Evolutionary conservation across 2,329 filamentous ascomycete species (phyloP).

Genomic region (Aspergillus spinulosporus): DNA sequence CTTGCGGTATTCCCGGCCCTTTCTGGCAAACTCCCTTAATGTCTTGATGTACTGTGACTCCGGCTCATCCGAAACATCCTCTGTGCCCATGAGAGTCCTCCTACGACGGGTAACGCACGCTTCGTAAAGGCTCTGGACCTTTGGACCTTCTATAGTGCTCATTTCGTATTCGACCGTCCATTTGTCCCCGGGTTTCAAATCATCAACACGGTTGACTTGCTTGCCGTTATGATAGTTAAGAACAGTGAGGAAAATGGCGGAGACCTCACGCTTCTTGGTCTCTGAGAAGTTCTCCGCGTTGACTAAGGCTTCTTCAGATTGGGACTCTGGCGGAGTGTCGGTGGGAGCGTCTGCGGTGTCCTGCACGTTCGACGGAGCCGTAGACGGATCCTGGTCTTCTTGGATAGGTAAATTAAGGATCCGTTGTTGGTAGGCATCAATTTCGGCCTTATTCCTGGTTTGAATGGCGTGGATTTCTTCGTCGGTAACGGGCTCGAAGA

Average conservation of each 20-base stretch:
- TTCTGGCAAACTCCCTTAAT: constrained; percentile 47
- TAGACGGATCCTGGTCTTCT: constrained; percentile 6
- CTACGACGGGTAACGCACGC: constrained; percentile 59
- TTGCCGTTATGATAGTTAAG: constrained; percentile 70
- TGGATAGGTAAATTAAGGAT: constrained; percentile 37
- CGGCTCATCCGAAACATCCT: constrained; percentile 46
- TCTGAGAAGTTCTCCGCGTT: background rate
- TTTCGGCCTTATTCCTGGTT: constrained; percentile 60
- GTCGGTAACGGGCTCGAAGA: constrained; percentile 78
- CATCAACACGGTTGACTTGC: constrained; percentile 61
- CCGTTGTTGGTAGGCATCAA: constrained; percentile 67
- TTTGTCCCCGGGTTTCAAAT: constrained; percentile 46
- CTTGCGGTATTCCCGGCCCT: constrained; percentile 61
- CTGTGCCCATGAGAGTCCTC: constrained; percentile 42
- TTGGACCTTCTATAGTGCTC: constrained; percentile 55
- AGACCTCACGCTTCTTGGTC: constrained; percentile 41
- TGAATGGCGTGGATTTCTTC: constrained; percentile 75
- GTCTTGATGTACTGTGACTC: constrained; percentile 47
- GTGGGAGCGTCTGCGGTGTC: no score
- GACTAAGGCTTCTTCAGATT: background rate
- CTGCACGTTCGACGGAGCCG: no score
- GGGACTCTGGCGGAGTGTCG: background rate
- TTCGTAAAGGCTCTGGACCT: constrained; percentile 56
- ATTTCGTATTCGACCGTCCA: constrained; percentile 83
- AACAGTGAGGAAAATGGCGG: constrained; percentile 71